Evolutionary conservation across 2,329 filamentous ascomycete genomes (phyloP), one percentile per base, ranked within the genome.

Genomic region (Thermothelomyces thermophilus): DNA sequence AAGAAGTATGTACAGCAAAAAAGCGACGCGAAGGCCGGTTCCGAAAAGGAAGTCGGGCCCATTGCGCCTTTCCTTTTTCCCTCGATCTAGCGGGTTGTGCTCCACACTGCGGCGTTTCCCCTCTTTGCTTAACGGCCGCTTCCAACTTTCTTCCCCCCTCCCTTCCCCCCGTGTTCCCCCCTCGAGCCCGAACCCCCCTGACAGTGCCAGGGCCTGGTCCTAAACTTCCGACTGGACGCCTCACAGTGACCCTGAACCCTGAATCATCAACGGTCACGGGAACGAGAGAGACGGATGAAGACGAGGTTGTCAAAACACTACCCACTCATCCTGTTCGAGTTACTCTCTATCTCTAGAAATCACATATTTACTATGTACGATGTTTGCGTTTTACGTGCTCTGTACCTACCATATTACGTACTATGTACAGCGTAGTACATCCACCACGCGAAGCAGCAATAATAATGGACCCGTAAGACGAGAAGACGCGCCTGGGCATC

Each of bases 31-130:
- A 42, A n/a, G 19, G 22, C 20, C 17, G 40, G 34, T 30, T 17
- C 22, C 17, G 30, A 47, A 49, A 45, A 43, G 10, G n/a, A 41
- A 49, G 51, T 48, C 48, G 16, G 52, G 50, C 40, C 52, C 46
- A 54, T 52, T 22, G 44, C 50, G 37, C 56, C 48, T 46, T 44
- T 35, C 48, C 42, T 16, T 49, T 49, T 49, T 41, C 34, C 37
- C 11, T 33, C 36, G 5, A 5, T 10, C 44, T 14, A n/a, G 41
- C 30, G 10, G 16, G 5, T 22, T 16, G 2, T 10, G 30, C 39
- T 26, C 30, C 28, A 22, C 34, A 28, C 14, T 22, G 16, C 39
- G 17, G 34, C 19, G 10, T 52, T 49, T 41, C 40, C 40, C 41
- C 30, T 35, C 42, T 24, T 44, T 44, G 37, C n/a, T 41, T 28